Base-by-base conservation (phyloP, 352 stramenopile species). In the Globisporangium cederbergense region DNA sequence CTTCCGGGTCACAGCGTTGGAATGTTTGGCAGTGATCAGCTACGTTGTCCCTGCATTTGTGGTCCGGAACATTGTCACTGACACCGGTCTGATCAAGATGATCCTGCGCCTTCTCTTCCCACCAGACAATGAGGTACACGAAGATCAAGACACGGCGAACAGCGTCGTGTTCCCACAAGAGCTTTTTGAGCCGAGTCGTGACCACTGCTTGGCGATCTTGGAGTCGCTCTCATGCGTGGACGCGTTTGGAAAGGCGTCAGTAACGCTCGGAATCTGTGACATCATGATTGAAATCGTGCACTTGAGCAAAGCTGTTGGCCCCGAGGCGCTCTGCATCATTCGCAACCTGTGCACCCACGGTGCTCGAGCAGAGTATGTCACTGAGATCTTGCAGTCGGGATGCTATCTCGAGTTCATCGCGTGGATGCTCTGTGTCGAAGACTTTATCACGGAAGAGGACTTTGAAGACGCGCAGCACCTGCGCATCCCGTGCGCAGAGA, bases 331-430 rank as follows among this genome's bases (percentile, higher is more conserved):
- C 10, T 55, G 58, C 18, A 86, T 94, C 47, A 84, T 94, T 49
- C 72, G 72, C 4, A 94, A 92, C 36, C 64, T 94, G 16, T 90
- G 78, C 59, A 69, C 67, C n/a, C 72, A 78, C 57, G 73, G 71
- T 42, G 71, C 79, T 36, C 74, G 74, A 52, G 65, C 59, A 8
- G 76, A 81, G 28, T 89, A 77, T 56, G 68, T 86, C 30, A 62
- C 68, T 4, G 78, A 91, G 55, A 89, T 92, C 32, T 71, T 94
- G 18, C 78, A 91, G 51, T 86, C 85, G 0, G 85, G 85, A 3
- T 69, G 79, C 36, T 92, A 90, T 50, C 66, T 94, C 51, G 85
- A 94, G 60, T 91, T 92, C 58, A 81, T 94, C n/a, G 75, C 78
- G 3, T 92, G 83, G 81, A 52, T 94, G 34, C 68, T 92, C 51